Evolutionary conservation across 768 basidiomycete species (phyloP).

Genomic region (Suillus bovinus): DNA sequence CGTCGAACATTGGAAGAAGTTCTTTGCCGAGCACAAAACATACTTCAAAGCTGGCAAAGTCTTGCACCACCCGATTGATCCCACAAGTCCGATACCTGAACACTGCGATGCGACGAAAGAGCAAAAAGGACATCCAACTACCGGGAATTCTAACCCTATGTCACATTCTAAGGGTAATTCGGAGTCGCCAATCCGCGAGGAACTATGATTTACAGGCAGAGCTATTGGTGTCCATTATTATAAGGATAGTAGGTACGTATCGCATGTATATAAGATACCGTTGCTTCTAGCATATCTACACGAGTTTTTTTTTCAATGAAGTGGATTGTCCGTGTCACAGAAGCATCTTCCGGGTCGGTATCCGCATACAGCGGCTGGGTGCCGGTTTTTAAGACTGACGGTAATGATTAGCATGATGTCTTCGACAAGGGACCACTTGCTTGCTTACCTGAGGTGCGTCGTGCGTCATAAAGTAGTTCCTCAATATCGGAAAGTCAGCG

Average conservation of each 20-base stretch:
- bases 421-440: constrained; percentile 22
- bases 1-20: constrained; percentile 86
- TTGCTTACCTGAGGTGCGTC: constrained; percentile 47
- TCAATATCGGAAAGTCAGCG: constrained; percentile 80
- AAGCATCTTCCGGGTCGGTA: not conserved
- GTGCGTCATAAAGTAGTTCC: constrained; percentile 76
- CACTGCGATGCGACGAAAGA: constrained; percentile 71
- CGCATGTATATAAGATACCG: constrained; percentile 20
- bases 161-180: constrained; percentile 12
- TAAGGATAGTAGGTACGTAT: constrained; percentile 22
- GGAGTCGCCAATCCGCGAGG: constrained; percentile 21
- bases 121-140: constrained; percentile 25
- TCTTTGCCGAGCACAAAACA: constrained; percentile 79
- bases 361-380: not conserved
- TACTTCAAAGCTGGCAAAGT: constrained; percentile 82
- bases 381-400: constrained; percentile 3
- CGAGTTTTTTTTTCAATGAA: not conserved
- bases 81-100: constrained; percentile 67
- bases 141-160: constrained; percentile 29
- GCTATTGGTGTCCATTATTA: constrained; percentile 16
- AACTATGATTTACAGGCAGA: constrained; percentile 30
- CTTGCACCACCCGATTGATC: constrained; percentile 74
- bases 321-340: not conserved
- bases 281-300: not conserved
- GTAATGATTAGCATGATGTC: constrained; percentile 1